Conservation (phyloP, 768 basidiomycete genomes). For the Trametes gibbosa region DNA sequence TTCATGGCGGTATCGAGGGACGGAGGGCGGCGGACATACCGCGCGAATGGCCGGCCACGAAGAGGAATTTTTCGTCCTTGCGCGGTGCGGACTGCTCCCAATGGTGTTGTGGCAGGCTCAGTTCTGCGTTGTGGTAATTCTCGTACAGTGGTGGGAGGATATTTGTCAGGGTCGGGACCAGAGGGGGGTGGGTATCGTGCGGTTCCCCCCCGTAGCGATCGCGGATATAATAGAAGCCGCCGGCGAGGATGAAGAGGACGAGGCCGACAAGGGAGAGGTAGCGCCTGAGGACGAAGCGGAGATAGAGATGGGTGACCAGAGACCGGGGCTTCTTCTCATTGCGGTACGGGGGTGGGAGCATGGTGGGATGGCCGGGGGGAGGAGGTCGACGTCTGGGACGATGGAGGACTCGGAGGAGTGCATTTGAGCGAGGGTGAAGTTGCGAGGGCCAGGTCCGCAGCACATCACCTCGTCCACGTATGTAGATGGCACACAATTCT, state of each 20-base stretch:
- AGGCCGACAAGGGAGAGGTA: constrained; percentile 2
- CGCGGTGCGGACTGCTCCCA: background rate
- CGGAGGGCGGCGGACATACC: background rate
- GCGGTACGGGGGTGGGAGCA: constrained; percentile 3
- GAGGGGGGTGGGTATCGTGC: background rate
- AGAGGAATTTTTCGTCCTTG: constrained; percentile 4
- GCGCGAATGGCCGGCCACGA: constrained; percentile 7
- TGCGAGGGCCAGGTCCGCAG: no score
- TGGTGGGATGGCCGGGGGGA: background rate
- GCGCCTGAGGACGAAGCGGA: constrained; percentile 1
- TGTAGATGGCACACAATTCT: no score
- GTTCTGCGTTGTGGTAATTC: background rate
- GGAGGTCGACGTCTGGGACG: background rate
- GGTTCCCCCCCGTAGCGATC: no score
- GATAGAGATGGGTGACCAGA: background rate
- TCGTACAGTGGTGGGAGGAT: constrained; percentile 6
- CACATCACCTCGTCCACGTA: no score
- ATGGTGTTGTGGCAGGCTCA: background rate
- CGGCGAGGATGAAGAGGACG: background rate
- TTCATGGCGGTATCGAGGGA: background rate
- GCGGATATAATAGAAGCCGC: background rate
- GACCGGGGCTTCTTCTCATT: background rate
- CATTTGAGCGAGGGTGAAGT: background rate
- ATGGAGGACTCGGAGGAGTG: background rate
- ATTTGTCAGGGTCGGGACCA: background rate